Percentiles rank a stretch among this genome's conserved stretches.
Evolutionary conservation across 176 grass and related monocot genomes (phyloP).

Genomic region (Carex pumila): DNA sequence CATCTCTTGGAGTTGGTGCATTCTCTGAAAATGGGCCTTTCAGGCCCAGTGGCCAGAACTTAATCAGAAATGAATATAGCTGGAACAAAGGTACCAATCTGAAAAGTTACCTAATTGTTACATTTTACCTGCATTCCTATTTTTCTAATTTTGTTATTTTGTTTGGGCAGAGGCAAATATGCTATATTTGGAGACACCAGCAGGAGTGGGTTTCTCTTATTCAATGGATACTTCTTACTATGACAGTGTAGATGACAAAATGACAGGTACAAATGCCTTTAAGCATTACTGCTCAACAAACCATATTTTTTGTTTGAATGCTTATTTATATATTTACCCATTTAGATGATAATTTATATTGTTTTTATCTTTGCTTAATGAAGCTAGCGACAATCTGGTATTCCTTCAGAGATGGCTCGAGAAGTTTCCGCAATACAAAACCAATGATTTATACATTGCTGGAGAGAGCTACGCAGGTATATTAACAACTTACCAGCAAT

Average conservation of each 20-base stretch:
- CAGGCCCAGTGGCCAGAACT: conserved; percentile 65
- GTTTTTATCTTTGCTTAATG: conserved; percentile 31
- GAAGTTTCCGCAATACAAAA: conserved; percentile 85
- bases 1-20: conserved; percentile 94
- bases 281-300: neutral
- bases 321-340: neutral
- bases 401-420: conserved; percentile 88
- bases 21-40: conserved; percentile 99
- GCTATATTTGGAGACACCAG: conserved; percentile 82
- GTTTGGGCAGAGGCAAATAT: conserved; percentile 69
- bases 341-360: conserved; percentile 5
- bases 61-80: conserved; percentile 88
- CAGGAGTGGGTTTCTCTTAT: conserved; percentile 88
- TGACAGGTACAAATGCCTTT: conserved; percentile 48
- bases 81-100: conserved; percentile 88
- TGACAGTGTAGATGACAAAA: conserved; percentile 77
- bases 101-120: conserved; percentile 20
- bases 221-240: conserved; percentile 70
- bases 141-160: neutral
- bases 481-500: neutral
- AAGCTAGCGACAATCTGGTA: conserved; percentile 81
- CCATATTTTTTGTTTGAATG: neutral
- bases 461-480: conserved; percentile 96
- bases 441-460: conserved; percentile 73
- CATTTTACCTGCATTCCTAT: conserved; percentile 27